These are phyloP conservation scores for Nemania diffusa DNA, from an alignment of 2,329 filamentous ascomycete genomes.

Conservation along the genomic window DNA sequence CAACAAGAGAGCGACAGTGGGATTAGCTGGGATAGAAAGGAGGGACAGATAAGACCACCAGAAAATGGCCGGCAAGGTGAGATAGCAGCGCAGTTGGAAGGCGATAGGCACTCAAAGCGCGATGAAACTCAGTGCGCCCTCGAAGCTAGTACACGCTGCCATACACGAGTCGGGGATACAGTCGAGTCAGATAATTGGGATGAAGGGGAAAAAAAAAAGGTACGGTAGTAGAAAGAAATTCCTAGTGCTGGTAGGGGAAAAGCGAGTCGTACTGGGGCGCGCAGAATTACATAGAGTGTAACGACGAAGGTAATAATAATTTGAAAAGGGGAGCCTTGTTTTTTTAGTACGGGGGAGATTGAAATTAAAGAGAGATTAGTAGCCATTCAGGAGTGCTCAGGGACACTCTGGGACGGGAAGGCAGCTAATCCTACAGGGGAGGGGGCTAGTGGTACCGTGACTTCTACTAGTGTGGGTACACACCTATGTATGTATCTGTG, in stretches of 20 bases:
- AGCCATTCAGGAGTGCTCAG: constrained; percentile 42
- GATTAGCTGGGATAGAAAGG: constrained; percentile 34
- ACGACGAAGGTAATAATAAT: constrained; percentile 46
- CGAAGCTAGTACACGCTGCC: constrained; percentile 36
- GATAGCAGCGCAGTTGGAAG: constrained; percentile 39
- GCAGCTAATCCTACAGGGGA: constrained; percentile 27
- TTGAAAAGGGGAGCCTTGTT: constrained; percentile 50
- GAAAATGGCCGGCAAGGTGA: constrained; percentile 39
- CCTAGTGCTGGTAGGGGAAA: constrained; percentile 39
- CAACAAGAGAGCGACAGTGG: constrained; percentile 33
- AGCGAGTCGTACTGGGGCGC: constrained; percentile 35
- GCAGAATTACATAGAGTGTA: constrained; percentile 37
- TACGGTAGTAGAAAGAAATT: constrained; percentile 32
- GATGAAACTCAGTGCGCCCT: constrained; percentile 40
- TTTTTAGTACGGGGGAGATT: constrained; percentile 43
- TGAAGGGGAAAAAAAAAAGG: constrained; percentile 28
- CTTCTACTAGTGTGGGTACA: constrained; percentile 8
- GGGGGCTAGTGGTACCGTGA: background rate
- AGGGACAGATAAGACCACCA: constrained; percentile 37
- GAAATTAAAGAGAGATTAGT: constrained; percentile 46
- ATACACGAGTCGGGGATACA: constrained; percentile 32
- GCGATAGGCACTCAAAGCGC: constrained; percentile 27
- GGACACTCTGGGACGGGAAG: constrained; percentile 36
- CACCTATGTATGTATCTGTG: background rate
- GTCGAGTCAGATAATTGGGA: constrained; percentile 35